These are phyloP conservation scores for Schwanniomyces yamadae DNA, from an alignment of 805 yeast species.

Conservation along the genomic window DNA sequence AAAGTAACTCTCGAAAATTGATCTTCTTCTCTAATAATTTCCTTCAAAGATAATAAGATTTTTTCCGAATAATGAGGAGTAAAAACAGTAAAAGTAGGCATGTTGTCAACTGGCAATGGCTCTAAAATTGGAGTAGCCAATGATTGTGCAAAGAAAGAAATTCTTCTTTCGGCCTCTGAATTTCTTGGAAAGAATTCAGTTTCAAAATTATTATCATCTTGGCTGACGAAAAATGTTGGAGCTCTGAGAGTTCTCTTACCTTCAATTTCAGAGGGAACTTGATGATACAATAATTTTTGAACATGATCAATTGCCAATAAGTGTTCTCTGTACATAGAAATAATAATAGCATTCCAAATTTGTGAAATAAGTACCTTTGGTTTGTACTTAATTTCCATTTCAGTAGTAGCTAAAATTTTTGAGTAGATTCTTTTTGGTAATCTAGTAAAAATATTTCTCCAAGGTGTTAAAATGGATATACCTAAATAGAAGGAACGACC, in stretches of 20 bases:
- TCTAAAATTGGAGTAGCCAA: conserved; percentile 98
- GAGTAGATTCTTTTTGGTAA: conserved; percentile 98
- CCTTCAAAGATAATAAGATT: conserved; percentile 71
- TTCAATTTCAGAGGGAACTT: conserved; percentile 96
- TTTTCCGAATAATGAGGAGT: conserved; percentile 88
- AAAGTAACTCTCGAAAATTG: conserved; percentile 56
- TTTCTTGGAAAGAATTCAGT: conserved; percentile 96
- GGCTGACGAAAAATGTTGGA: conserved; percentile 97
- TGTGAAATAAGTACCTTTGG: conserved; percentile 98
- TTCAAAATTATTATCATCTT: conserved; percentile 91
- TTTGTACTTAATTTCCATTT: conserved; percentile 98
- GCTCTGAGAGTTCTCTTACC: conserved; percentile 98
- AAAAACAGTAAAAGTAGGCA: conserved; percentile 97
- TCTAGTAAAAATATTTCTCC: conserved; percentile 98
- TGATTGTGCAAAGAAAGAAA: conserved; percentile 98
- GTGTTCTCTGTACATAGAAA: conserved; percentile 99
- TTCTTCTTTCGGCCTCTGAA: conserved; percentile 99
- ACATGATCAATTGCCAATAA: conserved; percentile 97
- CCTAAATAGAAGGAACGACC: conserved; percentile 98
- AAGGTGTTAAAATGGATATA: conserved; percentile 97
- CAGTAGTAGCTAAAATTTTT: conserved; percentile 95
- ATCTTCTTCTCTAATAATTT: conserved; percentile 73
- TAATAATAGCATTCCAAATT: conserved; percentile 98
- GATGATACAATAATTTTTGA: conserved; percentile 94
- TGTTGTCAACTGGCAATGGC: conserved; percentile 98